phyloP scores from a whole-genome alignment of 2,329 filamentous ascomycete genomes.

The Emergomyces africanus region DNA sequence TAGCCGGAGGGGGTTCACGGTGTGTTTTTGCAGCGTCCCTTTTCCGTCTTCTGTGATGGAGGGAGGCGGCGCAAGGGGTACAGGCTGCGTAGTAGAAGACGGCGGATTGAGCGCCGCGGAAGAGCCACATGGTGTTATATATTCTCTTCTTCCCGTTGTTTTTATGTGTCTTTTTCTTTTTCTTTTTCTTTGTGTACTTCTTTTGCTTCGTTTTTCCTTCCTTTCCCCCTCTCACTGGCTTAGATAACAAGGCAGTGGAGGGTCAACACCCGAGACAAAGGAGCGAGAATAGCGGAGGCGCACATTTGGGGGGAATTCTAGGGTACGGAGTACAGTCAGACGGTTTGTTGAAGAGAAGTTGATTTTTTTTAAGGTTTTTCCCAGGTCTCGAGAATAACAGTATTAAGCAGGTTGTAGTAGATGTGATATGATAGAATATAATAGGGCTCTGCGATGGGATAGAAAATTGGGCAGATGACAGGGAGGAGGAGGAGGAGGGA shows the following conservation, averaged over 20 bases:
- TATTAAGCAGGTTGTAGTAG: not conserved
- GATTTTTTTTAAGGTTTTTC: not conserved
- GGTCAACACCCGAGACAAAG: not conserved
- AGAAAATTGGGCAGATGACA: not conserved
- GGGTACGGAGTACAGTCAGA: not conserved
- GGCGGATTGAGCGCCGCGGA: conserved; percentile 36
- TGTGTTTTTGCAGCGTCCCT: conserved; percentile 57
- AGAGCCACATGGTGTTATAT: conserved; percentile 31
- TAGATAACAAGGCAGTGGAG: not conserved
- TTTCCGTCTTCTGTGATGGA: conserved; percentile 56
- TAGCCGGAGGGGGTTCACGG: conserved; percentile 52
- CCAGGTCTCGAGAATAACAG: not conserved
- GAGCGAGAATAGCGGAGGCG: not conserved
- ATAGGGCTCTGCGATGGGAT: no score
- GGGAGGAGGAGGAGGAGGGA: not conserved
- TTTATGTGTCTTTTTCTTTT: not conserved
- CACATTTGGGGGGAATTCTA: not conserved
- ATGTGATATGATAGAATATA: not conserved
- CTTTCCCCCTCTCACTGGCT: not conserved
- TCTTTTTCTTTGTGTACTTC: not conserved
- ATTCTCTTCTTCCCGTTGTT: not conserved
- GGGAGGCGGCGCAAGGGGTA: conserved; percentile 53
- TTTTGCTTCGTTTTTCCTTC: not conserved
- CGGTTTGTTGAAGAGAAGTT: not conserved
- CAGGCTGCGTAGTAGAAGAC: conserved; percentile 39